Evolutionary conservation across 2,329 filamentous ascomycete genomes (phyloP), one percentile per base, ranked within the genome.

Genomic region (Albifimbria verrucaria): DNA sequence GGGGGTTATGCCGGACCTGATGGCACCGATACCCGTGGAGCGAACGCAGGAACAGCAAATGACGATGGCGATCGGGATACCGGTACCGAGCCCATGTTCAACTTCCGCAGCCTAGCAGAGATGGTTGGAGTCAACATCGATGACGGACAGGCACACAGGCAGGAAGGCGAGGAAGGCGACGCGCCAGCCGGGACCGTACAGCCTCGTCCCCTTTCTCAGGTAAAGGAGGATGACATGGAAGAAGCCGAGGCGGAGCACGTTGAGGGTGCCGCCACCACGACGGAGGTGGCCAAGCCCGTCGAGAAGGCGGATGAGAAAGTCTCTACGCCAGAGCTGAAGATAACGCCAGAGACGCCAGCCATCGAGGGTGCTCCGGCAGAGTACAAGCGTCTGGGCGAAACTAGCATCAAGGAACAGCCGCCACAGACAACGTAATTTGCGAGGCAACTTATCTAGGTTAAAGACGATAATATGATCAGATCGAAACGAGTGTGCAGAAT

Each of bases 81-180:
- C 4, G 76, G 78, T 15, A 58, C 75, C 51, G 92, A 97, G 65
- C 84, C 91, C 3, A 85, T 96, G 82, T 94, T 96, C 71, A 97
- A 96, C 68, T 97, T 97, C 66, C 81, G 86, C 52, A 96, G 91
- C 60, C 74, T 97, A 21, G 89, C 90, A 2, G 89, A 90, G 56
- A 90, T 95, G 68, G 89, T 97, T 25, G 89, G 87, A 0, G 84
- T 83, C 7, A 77, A 81, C 46, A 72, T 84, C 28, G 80, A 83
- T 43, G 68, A 77, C 39, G 76, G 59, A 7, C 55, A 75, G 0
- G 68, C 71, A 1, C 65, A 64, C 52, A 44, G 57, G 51, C 58
- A 68, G 53, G 62, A 63, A 49, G 51, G 67, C 44, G 63, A 70
- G 39, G 59, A 61, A 0, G 66, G 59, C 2, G 62, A 67, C 15